Conservation (phyloP, 768 basidiomycete species). For the Psilocybe cyanescens region DNA sequence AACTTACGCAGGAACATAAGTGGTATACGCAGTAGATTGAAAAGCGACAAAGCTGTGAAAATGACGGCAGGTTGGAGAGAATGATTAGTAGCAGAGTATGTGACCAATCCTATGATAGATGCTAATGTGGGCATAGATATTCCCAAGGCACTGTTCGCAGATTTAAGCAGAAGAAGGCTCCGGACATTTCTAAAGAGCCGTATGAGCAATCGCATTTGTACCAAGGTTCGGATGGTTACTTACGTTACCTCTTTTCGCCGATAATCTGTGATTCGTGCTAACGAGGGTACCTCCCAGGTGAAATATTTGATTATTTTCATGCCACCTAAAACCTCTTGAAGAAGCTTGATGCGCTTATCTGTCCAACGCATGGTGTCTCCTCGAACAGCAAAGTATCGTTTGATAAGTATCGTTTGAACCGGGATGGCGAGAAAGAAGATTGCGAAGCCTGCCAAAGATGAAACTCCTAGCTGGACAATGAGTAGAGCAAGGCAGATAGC, state of each 20-base stretch:
- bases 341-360: conserved; percentile 85
- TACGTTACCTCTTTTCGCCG: conserved; percentile 37
- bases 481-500: conserved; percentile 74
- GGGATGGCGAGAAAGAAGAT: conserved; percentile 74
- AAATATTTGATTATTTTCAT: conserved; percentile 95
- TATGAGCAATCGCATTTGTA: background rate
- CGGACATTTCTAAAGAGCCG: conserved; percentile 57
- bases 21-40: conserved; percentile 81
- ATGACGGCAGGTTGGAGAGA: conserved; percentile 67
- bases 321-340: conserved; percentile 87
- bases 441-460: conserved; percentile 54
- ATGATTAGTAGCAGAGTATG: conserved; percentile 75
- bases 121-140: conserved; percentile 76
- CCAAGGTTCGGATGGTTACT: background rate
- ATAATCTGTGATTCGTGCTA: conserved; percentile 70
- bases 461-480: conserved; percentile 69
- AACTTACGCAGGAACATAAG: conserved; percentile 68
- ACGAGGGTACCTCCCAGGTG: conserved; percentile 84
- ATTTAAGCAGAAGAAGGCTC: conserved; percentile 62
- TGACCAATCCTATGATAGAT: conserved; percentile 74
- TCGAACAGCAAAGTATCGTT: conserved; percentile 66
- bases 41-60: conserved; percentile 84
- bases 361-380: conserved; percentile 84
- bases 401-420: conserved; percentile 73
- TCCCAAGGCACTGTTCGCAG: conserved; percentile 67